Evolutionary conservation across 441 rosid genomes (phyloP).

Genomic region (Gossypium trilobum): DNA sequence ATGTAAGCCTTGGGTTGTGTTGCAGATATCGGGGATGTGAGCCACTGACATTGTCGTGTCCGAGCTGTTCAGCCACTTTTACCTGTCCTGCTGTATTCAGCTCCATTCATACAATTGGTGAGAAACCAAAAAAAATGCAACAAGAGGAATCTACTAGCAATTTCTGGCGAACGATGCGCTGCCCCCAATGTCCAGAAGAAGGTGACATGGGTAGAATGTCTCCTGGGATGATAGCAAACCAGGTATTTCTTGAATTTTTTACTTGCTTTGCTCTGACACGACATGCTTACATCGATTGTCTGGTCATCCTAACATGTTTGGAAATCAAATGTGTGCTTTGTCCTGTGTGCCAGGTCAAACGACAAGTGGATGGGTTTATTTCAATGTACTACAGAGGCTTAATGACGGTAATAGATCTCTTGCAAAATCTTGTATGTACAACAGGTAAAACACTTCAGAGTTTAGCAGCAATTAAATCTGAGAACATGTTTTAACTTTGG

Average conservation of each 20-base stretch:
- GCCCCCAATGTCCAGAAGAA: conserved; percentile 66
- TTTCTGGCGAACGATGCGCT: conserved; percentile 66
- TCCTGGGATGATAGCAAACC: conserved; percentile 72
- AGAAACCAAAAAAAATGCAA: conserved; percentile 32
- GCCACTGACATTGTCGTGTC: conserved; percentile 69
- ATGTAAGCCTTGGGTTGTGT: conserved; percentile 4
- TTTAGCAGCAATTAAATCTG: not conserved
- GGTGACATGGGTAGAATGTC: conserved; percentile 53
- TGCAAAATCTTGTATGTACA: not conserved
- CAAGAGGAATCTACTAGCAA: conserved; percentile 36
- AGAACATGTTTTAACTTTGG: conserved; percentile 2
- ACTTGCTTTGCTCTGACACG: not conserved
- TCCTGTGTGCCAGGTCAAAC: conserved; percentile 58
- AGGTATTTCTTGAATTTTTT: conserved; percentile 33
- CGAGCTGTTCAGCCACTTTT: conserved; percentile 70
- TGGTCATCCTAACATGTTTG: not conserved
- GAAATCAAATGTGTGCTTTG: not conserved
- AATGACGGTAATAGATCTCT: conserved; percentile 59
- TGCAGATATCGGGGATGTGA: conserved; percentile 70
- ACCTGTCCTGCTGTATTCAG: conserved; percentile 60
- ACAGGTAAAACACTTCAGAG: not conserved
- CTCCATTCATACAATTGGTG: conserved; percentile 35
- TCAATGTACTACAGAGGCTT: conserved; percentile 71
- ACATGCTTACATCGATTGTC: not conserved
- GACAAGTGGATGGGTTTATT: conserved; percentile 63